These are phyloP conservation scores for Bolboschoenus planiculmis DNA, from an alignment of 176 grass and related monocot species.

Conservation along the genomic window DNA sequence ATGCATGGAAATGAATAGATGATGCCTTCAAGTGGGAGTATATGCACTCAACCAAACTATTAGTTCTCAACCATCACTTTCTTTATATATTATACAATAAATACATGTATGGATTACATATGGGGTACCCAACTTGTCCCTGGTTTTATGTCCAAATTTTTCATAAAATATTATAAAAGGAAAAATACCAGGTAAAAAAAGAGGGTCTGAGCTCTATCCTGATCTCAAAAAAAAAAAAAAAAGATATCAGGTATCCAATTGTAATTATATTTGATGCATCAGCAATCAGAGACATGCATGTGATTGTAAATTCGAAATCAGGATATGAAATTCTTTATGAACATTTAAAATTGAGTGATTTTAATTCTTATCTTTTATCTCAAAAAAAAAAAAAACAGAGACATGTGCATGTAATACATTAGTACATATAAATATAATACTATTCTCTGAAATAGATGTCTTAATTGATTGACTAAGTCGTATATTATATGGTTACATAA, in stretches of 20 bases:
- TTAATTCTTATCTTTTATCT: no score
- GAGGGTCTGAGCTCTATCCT: no score
- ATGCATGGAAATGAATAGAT: neutral
- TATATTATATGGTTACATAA: neutral
- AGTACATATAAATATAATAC: neutral
- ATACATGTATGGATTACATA: neutral
- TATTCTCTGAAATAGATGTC: neutral
- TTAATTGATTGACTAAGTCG: neutral
- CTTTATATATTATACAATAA: neutral
- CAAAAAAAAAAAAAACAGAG: no score
- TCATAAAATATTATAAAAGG: neutral
- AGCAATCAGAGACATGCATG: neutral
- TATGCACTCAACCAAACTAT: neutral
- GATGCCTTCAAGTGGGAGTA: neutral
- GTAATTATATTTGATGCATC: no score
- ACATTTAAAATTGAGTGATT: no score
- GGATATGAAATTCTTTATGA: no score
- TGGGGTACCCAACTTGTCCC: neutral
- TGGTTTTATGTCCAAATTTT: neutral
- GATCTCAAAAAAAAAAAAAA: no score
- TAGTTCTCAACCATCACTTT: neutral
- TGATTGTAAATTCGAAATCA: no score
- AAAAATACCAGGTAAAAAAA: neutral
- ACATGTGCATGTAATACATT: neutral
- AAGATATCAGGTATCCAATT: neutral